A percentile compares a stretch with the other conserved stretches of the same genome.
Evolutionary conservation across 345 rosid species (phyloP).

Genomic region (Mangifera indica): DNA sequence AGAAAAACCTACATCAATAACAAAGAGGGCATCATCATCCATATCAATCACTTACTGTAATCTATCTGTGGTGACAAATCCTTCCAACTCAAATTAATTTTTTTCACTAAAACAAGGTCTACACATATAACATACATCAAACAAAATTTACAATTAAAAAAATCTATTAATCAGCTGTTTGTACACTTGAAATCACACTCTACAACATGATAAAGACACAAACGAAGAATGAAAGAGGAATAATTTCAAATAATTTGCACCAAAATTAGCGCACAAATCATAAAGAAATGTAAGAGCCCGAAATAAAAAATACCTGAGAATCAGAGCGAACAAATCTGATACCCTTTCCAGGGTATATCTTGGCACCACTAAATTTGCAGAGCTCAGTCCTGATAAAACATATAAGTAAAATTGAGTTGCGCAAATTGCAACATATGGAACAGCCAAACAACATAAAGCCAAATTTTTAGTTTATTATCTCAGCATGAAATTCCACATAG

Average conservation of each 20-base stretch:
- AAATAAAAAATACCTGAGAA: slow-evolving; percentile 50
- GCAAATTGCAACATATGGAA: background rate
- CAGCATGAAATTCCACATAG: background rate
- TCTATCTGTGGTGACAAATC: background rate
- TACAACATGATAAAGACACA: background rate
- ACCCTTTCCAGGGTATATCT: slow-evolving; percentile 73
- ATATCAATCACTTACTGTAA: background rate
- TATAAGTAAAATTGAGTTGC: background rate
- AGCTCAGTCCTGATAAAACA: slow-evolving; percentile 50
- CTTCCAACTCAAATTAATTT: background rate
- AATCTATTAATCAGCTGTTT: background rate
- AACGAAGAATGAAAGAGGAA: background rate
- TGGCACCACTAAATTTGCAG: slow-evolving; percentile 70
- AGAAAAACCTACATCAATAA: slow-evolving; percentile 62
- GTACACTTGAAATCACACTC: background rate
- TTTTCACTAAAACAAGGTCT: background rate
- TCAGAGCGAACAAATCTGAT: slow-evolving; percentile 69
- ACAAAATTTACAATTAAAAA: no score
- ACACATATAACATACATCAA: background rate
- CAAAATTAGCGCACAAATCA: background rate
- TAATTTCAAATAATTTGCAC: background rate
- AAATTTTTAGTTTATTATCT: background rate
- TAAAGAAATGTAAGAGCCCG: background rate
- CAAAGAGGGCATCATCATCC: background rate
- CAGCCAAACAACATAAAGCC: background rate